Evolutionary conservation across 2,329 filamentous ascomycete genomes (phyloP), one percentile per base, ranked within the genome.

Genomic region (Xylaria sp.): DNA sequence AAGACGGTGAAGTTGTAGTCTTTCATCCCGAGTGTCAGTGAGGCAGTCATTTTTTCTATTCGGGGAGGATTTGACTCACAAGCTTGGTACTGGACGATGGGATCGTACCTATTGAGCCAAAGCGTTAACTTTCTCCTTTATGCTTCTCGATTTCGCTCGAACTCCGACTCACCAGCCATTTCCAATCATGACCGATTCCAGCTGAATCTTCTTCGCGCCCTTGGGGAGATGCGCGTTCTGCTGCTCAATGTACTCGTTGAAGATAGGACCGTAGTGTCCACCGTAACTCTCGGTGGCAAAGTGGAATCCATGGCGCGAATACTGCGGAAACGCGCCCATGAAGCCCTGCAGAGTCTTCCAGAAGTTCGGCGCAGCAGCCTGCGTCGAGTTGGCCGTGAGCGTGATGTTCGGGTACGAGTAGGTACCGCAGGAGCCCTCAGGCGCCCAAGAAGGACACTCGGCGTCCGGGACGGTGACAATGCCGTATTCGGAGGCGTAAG

Each of bases 321-420:
- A 80, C 59, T 79, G 68, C 1, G 78, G 83, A 67, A 86, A 86
- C 0, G 78, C 83, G 2, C 83, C 83, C 78, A 85, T 83, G 70
- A 87, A 86, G 1, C 82, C 83, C 66, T 86, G 83, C 30, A 86
- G 68, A 0, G 81, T 83, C 70, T 80, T 82, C 80, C 81, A 86
- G 73, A 86, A 83, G 57, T 80, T 80, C 1, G 81, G 81, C 2
- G 83, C 83, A 2, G 83, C 82, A 57, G 71, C 73, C 13, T 73
- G 65, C 1, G 82, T 85, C 7, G 76, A 75, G 65, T 83, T 82
- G 8, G 80, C 78, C 1, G 80, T 83, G 52, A 81, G 66, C 0
- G 75, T 77, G 8, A 76, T 67, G 60, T 76, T 78, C 0, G 79
- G 75, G 57, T 78, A 77, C 10, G 79, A 81, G 65, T 80, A 85